Conservation (phyloP, 495 filamentous ascomycete genomes). For the Penicillium waksmanii region DNA sequence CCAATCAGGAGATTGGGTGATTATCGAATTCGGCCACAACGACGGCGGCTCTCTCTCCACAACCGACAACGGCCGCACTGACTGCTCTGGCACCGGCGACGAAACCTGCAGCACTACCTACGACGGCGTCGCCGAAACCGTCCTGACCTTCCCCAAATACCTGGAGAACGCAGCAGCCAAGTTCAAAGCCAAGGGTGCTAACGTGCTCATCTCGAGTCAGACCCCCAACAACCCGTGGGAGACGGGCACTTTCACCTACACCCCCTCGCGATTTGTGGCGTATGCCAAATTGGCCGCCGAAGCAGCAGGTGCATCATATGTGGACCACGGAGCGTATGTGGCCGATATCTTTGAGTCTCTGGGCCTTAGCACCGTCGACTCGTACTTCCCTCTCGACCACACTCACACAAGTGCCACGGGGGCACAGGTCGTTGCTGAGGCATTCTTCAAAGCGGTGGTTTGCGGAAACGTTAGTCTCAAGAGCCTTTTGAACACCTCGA, state of each 20-base stretch:
- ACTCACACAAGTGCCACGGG: conserved; percentile 66
- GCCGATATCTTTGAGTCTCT: conserved; percentile 55
- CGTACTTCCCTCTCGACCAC: conserved; percentile 64
- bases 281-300: conserved; percentile 58
- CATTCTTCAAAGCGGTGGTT: conserved; percentile 63
- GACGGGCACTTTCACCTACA: conserved; percentile 47
- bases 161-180: conserved; percentile 55
- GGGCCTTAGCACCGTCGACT: conserved; percentile 46
- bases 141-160: conserved; percentile 62
- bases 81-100: conserved; percentile 56
- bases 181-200: conserved; percentile 61
- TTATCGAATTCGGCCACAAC: conserved; percentile 70
- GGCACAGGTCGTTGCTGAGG: conserved; percentile 59
- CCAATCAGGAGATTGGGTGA: conserved; percentile 56
- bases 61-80: conserved; percentile 62
- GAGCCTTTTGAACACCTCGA: conserved; percentile 34
- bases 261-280: conserved; percentile 55
- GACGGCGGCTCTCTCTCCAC: conserved; percentile 61
- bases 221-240: conserved; percentile 71
- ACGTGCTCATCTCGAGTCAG: conserved; percentile 62
- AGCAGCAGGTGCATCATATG: conserved; percentile 51
- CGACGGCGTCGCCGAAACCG: conserved; percentile 55
- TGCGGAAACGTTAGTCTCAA: conserved; percentile 44
- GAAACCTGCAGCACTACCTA: conserved; percentile 59
- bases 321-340: conserved; percentile 64